Base-by-base conservation (phyloP, 257 asterid genomes). In the Jacaranda copaia region DNA sequence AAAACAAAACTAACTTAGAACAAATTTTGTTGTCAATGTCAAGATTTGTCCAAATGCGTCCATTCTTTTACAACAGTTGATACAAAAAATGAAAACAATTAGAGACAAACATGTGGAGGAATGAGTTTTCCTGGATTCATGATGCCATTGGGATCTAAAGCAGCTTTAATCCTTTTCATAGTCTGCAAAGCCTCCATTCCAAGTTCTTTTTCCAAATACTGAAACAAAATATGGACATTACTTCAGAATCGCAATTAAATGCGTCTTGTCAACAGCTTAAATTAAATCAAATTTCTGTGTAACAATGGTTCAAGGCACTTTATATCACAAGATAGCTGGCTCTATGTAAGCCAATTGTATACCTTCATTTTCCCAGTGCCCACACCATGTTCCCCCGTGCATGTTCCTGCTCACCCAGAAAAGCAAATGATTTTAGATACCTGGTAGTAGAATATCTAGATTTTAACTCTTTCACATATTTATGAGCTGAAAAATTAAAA, bases 311-410 rank as follows among this genome's bases (percentile, higher is more conserved):
- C 32, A 25, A 25, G 32, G 32, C 32, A 1, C 2, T 25, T 25
- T 25, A 25, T 25, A 25, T 25, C 1, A 25, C 32, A 25, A 25
- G n/a, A n/a, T n/a, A n/a, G n/a, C n/a, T n/a, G n/a, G 32, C 32
- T 25, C 5, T 56, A 3, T 60, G 3, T 2, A 62, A 62, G 18
- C 48, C 0, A 48, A 12, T n/a, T 32, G 11, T 6, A 38, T 91
- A 95, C 99, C 99, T 95, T 95, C 94, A 90, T 89, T 84, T 95
- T 95, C 68, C 99, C 99, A 0, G 99, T 95, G 84, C 98, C 98
- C 16, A 95, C 97, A 10, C 99, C 98, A 79, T 95, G 99, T 85
- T 95, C 99, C 81, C 99, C 99, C 0, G 99, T 93, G 87, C 99
- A 95, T 2, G 99, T 93, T 83, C 98, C 99, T 95, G 87, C 66